These are phyloP conservation scores for Mucor saturninus DNA, from an alignment of 371 early-diverging fungal species.

Conservation along the genomic window DNA sequence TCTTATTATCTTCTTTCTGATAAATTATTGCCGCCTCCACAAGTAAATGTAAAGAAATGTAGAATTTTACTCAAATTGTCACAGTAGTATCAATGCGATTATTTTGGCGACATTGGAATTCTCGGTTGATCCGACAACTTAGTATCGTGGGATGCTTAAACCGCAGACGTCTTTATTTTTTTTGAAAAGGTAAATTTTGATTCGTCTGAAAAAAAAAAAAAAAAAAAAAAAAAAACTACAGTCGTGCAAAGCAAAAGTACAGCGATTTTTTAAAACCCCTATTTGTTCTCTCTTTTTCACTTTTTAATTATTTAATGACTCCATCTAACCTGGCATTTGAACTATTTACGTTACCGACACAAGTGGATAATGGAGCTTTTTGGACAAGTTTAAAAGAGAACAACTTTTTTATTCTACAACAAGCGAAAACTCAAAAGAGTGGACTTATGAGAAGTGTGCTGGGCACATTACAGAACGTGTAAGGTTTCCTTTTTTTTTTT, in stretches of 20 bases:
- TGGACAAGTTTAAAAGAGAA: slow-evolving; percentile 69
- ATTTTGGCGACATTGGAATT: too few relatives aligned
- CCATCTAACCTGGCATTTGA: slow-evolving; percentile 31
- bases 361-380: slow-evolving; percentile 47
- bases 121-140: too few relatives aligned
- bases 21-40: too few relatives aligned
- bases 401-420: slow-evolving; percentile 72
- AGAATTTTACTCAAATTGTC: too few relatives aligned
- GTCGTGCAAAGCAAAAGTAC: background rate
- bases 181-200: too few relatives aligned
- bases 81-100: too few relatives aligned
- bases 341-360: slow-evolving; percentile 47
- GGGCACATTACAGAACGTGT: slow-evolving; percentile 86
- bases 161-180: too few relatives aligned
- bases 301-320: slow-evolving; percentile 4
- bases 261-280: slow-evolving; percentile 1
- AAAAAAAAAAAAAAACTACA: too few relatives aligned
- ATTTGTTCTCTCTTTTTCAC: background rate
- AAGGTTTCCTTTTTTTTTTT: slow-evolving; percentile 23
- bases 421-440: slow-evolving; percentile 63
- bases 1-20: too few relatives aligned
- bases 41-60: too few relatives aligned
- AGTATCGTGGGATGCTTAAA: too few relatives aligned
- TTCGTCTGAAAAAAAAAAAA: too few relatives aligned
- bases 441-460: slow-evolving; percentile 71